Base-by-base conservation (phyloP, 768 basidiomycete species). In the Lentinula guzmanii region DNA sequence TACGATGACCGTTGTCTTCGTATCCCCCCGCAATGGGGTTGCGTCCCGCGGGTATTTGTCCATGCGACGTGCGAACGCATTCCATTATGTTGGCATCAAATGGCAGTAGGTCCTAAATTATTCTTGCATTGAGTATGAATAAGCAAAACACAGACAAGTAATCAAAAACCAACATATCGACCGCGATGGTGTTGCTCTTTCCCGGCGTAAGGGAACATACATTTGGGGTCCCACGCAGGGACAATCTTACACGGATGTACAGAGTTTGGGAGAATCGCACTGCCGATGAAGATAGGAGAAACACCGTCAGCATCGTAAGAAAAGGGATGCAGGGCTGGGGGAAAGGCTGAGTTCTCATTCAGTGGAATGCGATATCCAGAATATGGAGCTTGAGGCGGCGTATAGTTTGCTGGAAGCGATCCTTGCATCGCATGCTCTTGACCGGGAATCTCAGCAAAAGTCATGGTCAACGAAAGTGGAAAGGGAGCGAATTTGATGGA, bases 171-270 rank as follows among this genome's bases (percentile, higher is more conserved):
- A 2, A 59, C 58, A 60, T 81, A 93, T 16, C 90, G 79, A 1
- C 89, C 90, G 7, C 74, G 60, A 64, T 93, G 90, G 34, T 70
- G 75, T 43, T 77, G 60, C 73, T 91, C 90, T 4, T 63, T 65
- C 5, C 88, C 87, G 13, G 82, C 89, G 65, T 82, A 90, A 3
- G 90, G 77, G 1, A 91, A 86, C 24, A 73, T 79, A 68, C 71
- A 83, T 62, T 71, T 76, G 65, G 64, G 80, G 68, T n/a, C 67
- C n/a, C 89, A 81, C 64, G 79, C 70, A 9, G 86, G 83, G 1
- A 76, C 84, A 66, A 93, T 83, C 77, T 93, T 94, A 82, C 91
- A 93, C 3, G 91, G 91, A 62, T 93, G 91, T 2, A 92, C 88
- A 0, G 86, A 84, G 63, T 76, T 74, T 60, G 75, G 76, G 68